phyloP scores from a whole-genome alignment of 202 grass and related monocot species.

The Panicum hallii region DNA sequence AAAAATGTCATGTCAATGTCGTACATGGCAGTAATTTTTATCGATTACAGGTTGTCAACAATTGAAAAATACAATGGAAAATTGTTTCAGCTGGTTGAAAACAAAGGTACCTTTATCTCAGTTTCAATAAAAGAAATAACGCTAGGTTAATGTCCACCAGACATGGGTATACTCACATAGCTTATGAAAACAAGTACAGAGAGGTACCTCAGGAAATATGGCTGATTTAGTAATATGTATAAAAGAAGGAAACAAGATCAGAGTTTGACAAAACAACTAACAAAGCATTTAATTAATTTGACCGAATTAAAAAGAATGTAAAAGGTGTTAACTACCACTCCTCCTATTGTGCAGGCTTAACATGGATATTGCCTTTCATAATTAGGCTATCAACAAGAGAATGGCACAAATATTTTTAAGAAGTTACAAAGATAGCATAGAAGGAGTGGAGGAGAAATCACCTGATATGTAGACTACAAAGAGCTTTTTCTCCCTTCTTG shows the following conservation, averaged over 20 bases:
- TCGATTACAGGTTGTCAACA: background rate
- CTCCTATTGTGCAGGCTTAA: slow-evolving; percentile 18
- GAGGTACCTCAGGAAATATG: background rate
- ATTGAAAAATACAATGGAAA: background rate
- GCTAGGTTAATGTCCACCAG: background rate
- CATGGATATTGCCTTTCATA: background rate
- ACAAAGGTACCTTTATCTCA: background rate
- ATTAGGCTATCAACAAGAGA: slow-evolving; percentile 3
- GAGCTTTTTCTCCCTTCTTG: slow-evolving; percentile 82
- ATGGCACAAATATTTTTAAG: slow-evolving; percentile 3
- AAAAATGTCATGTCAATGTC: background rate
- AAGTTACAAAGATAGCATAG: background rate
- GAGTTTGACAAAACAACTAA: background rate
- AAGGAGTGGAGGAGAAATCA: slow-evolving; percentile 37
- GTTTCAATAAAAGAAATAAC: background rate
- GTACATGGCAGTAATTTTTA: background rate
- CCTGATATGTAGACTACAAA: slow-evolving; percentile 98
- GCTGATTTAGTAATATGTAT: background rate
- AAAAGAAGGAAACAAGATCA: background rate
- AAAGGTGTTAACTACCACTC: background rate
- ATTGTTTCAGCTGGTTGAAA: background rate
- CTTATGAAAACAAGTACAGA: slow-evolving; percentile 18
- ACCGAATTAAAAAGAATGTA: background rate
- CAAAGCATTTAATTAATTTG: background rate
- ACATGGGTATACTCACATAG: background rate